Percentiles rank a stretch among this genome's conserved stretches.
Evolutionary conservation across 2,329 filamentous ascomycete genomes (phyloP).

Genomic region (Aureobasidium pullulans): DNA sequence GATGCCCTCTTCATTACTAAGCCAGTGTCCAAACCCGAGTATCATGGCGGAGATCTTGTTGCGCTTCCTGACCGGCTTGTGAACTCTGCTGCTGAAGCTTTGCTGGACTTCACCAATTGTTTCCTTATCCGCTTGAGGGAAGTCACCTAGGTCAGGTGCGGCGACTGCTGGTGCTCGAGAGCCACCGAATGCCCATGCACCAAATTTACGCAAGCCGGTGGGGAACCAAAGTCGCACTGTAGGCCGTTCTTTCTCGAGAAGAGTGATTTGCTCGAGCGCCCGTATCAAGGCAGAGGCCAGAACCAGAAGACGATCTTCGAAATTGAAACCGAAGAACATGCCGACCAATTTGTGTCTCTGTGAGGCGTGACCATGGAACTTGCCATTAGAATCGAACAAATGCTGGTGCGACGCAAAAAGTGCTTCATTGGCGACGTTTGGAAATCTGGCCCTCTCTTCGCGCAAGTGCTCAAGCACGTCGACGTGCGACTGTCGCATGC

Average conservation of each 20-base stretch:
- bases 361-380: not conserved
- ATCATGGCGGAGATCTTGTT: conserved; percentile 37
- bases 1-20: conserved; percentile 12
- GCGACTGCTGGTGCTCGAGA: not conserved
- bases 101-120: conserved; percentile 6
- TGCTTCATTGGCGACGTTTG: conserved; percentile 8
- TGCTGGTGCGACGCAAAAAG: conserved; percentile 8
- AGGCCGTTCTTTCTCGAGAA: not conserved
- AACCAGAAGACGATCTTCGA: conserved; percentile 12
- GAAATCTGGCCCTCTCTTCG: not conserved
- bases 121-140: conserved; percentile 10
- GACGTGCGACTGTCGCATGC: conserved; percentile 5
- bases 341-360: conserved; percentile 2
- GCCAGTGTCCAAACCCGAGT: conserved; percentile 26
- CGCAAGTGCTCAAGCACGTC: not conserved
- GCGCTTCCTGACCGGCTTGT: conserved; percentile 26
- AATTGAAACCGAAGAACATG: conserved; percentile 14
- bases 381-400: conserved; percentile 5
- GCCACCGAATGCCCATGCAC: conserved; percentile 3
- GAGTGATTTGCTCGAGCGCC: not conserved
- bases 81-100: not conserved
- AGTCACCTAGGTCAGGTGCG: not conserved
- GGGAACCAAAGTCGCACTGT: conserved; percentile 4
- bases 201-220: conserved; percentile 5
- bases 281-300: not conserved